A percentile compares a stretch with the other conserved stretches of the same genome.
Evolutionary conservation across 306 rosid species (phyloP).

Genomic region (Senna siamea): DNA sequence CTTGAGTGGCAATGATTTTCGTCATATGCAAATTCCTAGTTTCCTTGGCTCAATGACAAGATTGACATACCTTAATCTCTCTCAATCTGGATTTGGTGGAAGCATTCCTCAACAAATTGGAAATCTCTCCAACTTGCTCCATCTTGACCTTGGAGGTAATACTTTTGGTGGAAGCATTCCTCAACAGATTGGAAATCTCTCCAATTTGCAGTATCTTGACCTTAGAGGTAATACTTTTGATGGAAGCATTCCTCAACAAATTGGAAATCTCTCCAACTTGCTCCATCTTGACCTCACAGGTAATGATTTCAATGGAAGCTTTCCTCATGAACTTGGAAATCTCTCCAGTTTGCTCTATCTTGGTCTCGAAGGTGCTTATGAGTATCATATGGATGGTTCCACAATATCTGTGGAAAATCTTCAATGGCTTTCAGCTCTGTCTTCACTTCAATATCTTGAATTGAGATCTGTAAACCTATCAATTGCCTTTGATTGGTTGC

Average conservation of each 20-base stretch:
- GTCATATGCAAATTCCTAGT: background rate
- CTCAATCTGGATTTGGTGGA: background rate
- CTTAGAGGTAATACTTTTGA: background rate
- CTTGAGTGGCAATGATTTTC: background rate
- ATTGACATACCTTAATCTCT: constrained; percentile 1
- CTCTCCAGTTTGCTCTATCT: too few relatives aligned
- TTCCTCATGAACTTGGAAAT: too few relatives aligned
- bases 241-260: constrained; percentile 18
- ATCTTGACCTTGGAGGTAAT: too few relatives aligned
- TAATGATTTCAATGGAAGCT: too few relatives aligned
- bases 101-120: too few relatives aligned
- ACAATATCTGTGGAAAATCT: background rate
- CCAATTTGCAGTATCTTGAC: constrained; percentile 4
- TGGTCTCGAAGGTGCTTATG: background rate
- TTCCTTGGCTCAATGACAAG: constrained; percentile 1
- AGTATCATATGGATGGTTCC: too few relatives aligned
- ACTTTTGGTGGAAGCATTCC: background rate
- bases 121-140: too few relatives aligned
- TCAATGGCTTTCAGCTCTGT: constrained; percentile 20
- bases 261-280: constrained; percentile 32
- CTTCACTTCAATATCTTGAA: constrained; percentile 24
- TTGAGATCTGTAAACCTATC: background rate
- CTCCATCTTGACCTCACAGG: too few relatives aligned
- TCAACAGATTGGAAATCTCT: background rate
- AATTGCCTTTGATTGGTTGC: constrained; percentile 25